A percentile compares a stretch with the other conserved stretches of the same genome.
Evolutionary conservation across 1,284 basidiomycete genomes (phyloP).

Genomic region (Pisolithus thermaeus): DNA sequence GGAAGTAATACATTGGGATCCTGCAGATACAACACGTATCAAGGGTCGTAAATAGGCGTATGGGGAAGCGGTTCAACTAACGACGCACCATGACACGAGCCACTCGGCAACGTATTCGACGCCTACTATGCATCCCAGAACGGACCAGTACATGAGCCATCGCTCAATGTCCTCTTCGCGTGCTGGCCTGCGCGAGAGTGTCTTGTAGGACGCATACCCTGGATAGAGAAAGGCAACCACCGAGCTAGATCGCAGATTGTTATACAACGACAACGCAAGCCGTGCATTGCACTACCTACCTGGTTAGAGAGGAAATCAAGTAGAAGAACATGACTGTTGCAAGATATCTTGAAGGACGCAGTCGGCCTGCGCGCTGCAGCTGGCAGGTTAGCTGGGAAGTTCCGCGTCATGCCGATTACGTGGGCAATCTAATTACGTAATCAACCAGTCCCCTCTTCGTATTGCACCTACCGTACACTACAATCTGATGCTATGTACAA

Average conservation of each 20-base stretch:
- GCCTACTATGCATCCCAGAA: conserved; percentile 70
- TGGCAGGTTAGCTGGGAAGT: no score
- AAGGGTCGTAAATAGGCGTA: conserved; percentile 6
- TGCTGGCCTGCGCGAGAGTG: conserved; percentile 71
- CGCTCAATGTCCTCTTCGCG: conserved; percentile 74
- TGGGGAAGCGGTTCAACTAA: conserved; percentile 11
- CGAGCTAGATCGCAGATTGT: conserved; percentile 39
- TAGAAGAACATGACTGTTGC: conserved; percentile 43
- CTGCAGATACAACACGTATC: conserved; percentile 32
- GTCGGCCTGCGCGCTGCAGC: neutral
- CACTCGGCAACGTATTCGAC: conserved; percentile 78
- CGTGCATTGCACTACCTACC: conserved; percentile 25
- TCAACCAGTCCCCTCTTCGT: no score
- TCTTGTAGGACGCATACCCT: conserved; percentile 83
- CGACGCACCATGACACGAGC: conserved; percentile 69
- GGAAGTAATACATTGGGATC: conserved; percentile 83
- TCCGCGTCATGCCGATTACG: no score
- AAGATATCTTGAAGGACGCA: conserved; percentile 3
- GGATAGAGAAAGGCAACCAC: conserved; percentile 73
- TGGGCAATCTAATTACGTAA: no score
- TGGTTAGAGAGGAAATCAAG: conserved; percentile 38
- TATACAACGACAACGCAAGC: neutral
- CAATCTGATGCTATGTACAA: no score
- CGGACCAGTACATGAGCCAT: conserved; percentile 91
- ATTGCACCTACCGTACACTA: no score